Conservation (phyloP, 2,329 filamentous ascomycete genomes). For the Fusarium siculi region DNA sequence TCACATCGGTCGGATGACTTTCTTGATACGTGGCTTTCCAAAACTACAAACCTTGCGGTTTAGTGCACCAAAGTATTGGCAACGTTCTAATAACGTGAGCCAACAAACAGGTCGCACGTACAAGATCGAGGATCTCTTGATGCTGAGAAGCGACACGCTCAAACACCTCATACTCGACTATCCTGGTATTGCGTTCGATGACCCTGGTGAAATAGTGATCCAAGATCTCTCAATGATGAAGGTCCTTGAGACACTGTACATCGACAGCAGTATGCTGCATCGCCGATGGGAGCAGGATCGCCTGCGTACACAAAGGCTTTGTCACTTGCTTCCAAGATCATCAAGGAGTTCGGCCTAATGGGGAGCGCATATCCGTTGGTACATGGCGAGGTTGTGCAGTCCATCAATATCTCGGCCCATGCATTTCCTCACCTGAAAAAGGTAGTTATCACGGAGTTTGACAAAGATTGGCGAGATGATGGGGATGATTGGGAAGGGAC, state of each 20-base stretch:
- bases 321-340: neutral
- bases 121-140: neutral
- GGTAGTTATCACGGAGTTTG: neutral
- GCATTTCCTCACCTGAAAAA: neutral
- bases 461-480: no score
- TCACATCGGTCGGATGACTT: neutral
- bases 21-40: neutral
- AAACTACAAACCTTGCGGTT: neutral
- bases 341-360: neutral
- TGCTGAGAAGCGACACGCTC: neutral
- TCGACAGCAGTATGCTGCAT: neutral
- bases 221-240: neutral
- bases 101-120: accelerated
- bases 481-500: no score
- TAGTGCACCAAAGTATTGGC: neutral
- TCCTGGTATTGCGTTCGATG: accelerated
- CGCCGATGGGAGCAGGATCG: neutral
- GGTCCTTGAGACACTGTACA: neutral
- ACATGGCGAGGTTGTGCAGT: neutral
- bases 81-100: neutral
- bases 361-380: accelerated
- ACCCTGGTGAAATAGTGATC: neutral
- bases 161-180: neutral
- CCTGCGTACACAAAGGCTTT: neutral
- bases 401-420: neutral